Evolutionary conservation across 768 basidiomycete genomes (phyloP), one percentile per base, ranked within the genome.

Genomic region (Suillus plorans): DNA sequence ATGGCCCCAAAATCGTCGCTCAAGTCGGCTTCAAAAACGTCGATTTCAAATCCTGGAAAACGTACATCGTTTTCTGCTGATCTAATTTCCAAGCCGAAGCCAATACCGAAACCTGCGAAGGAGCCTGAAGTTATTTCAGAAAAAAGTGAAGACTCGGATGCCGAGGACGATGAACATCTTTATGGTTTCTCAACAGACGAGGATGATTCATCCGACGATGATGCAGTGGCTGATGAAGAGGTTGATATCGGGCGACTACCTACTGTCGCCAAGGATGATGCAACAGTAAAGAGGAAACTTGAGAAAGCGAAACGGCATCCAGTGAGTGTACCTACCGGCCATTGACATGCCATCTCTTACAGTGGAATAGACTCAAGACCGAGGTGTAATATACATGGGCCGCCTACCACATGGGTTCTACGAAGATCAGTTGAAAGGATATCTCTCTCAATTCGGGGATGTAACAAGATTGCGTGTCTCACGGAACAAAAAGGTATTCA

Each of bases 371-470:
- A 80, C 81, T 34, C 84, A 82, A 68, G 88, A 94, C 69, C 85
- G 85, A 49, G 97, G 97, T 31, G 94, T 96, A 0, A 73, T 99
- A 25, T 95, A 87, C 80, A 82, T 99, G 62, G 90, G 95, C 18
- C 89, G 95, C 65, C 84, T 99, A 62, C 97, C 97, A 2, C 95
- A 98, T 70, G 97, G 97, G 25, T 99, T 99, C 79, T 97, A 94
- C 78, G 97, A 99, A 78, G 94, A 93, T 62, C 90, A 98, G 77
- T 87, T 99, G 76, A 87, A 86, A 67, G 88, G 86, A 2, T 99
- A 99, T 79, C 97, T 99, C 73, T 85, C 90, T 34, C 97, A 99
- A 74, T 99, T 99, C 68, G 97, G 97, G 5, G 85, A 88, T 50
- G 88, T 99, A 31, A 90, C 92, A 20, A 89, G 97, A 56, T 73